phyloP scores from a whole-genome alignment of 2,329 filamentous ascomycete genomes.

The Parascedosporium putredinis region DNA sequence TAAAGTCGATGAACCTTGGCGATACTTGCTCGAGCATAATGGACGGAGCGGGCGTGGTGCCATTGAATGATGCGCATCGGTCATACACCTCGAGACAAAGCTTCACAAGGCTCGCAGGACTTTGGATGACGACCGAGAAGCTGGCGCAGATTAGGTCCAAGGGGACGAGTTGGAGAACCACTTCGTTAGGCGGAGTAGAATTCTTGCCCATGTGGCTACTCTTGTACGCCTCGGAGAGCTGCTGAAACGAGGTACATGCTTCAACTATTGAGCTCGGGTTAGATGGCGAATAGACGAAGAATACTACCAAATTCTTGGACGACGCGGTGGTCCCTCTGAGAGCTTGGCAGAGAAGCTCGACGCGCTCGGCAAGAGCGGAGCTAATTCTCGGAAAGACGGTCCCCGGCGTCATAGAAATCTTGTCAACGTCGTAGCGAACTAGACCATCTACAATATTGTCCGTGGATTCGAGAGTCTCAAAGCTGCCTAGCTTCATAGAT shows the following conservation, averaged over 20 bases:
- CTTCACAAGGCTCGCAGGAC: constrained; percentile 46
- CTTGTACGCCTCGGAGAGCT: constrained; percentile 52
- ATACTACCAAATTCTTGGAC: constrained; percentile 60
- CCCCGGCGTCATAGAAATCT: constrained; percentile 5
- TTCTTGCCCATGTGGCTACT: constrained; percentile 29
- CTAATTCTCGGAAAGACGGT: constrained; percentile 9
- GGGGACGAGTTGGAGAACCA: constrained; percentile 71
- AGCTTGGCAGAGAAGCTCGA: constrained; percentile 36
- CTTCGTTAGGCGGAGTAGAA: constrained; percentile 42
- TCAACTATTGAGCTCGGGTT: constrained; percentile 53
- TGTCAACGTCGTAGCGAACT: constrained; percentile 37
- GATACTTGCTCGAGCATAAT: constrained; percentile 62
- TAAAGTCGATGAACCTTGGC: constrained; percentile 66
- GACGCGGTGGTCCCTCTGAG: constrained; percentile 30
- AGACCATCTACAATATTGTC: constrained; percentile 37
- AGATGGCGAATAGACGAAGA: constrained; percentile 61
- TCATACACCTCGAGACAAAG: constrained; percentile 70
- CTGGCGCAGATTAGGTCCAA: constrained; percentile 56
- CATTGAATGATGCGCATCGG: constrained; percentile 51
- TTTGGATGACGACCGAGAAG: constrained; percentile 50
- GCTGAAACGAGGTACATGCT: constrained; percentile 63
- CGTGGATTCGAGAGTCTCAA: constrained; percentile 37
- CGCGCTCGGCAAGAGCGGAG: constrained; percentile 34
- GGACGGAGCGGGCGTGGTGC: constrained; percentile 53
- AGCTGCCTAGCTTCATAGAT: constrained; percentile 58